Conservation (phyloP, 2,329 filamentous ascomycete genomes). For the Byssochlamys sp. region DNA sequence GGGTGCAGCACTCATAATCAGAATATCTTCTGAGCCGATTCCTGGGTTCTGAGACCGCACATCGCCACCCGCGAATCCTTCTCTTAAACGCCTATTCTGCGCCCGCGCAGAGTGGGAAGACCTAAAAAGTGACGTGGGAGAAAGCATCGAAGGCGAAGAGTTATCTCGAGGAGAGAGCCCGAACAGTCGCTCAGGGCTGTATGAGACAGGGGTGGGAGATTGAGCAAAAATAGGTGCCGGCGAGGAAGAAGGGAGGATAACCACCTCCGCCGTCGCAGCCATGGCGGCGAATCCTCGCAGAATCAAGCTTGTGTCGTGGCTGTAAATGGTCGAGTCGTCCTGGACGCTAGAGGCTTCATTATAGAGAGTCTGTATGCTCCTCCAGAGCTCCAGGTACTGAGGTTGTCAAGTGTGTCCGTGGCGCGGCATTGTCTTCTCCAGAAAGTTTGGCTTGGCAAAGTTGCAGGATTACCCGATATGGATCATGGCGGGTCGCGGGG, state of each 20-base stretch:
- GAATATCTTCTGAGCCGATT: conserved; percentile 2
- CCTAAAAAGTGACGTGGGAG: conserved; percentile 17
- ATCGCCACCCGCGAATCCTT: not conserved
- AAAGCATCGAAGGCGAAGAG: conserved; percentile 18
- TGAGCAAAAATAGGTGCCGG: conserved; percentile 23
- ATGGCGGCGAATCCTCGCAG: conserved; percentile 17
- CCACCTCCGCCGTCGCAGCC: conserved; percentile 26
- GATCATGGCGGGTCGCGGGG: conserved; percentile 20
- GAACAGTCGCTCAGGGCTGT: conserved; percentile 8
- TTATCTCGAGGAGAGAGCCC: conserved; percentile 11
- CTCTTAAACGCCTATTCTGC: not conserved
- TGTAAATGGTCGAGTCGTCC: not conserved
- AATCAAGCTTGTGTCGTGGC: not conserved
- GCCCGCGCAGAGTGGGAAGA: conserved; percentile 12
- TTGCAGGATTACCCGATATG: conserved; percentile 21
- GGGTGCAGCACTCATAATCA: not conserved
- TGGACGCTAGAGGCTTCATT: not conserved
- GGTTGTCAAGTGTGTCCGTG: not conserved
- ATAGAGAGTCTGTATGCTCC: not conserved
- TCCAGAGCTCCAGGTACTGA: not conserved
- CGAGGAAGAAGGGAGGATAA: conserved; percentile 35
- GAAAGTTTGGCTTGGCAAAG: conserved; percentile 24
- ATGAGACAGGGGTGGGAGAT: conserved; percentile 19
- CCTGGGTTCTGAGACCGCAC: conserved; percentile 5
- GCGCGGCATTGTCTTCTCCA: not conserved